These are phyloP conservation scores for Collybiopsis confluens DNA, from an alignment of 768 basidiomycete genomes.

Conservation along the genomic window DNA sequence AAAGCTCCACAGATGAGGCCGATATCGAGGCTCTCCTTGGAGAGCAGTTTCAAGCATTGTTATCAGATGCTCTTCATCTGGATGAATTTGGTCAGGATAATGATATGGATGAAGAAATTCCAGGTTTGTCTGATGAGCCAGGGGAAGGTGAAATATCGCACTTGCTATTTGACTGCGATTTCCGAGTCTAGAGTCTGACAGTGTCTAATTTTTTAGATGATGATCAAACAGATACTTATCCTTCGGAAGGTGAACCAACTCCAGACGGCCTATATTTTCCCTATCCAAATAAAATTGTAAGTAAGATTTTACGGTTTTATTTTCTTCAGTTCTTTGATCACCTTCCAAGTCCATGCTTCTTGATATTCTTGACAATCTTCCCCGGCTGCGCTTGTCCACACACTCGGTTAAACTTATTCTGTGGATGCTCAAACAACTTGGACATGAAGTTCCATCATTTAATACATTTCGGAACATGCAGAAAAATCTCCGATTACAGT, in stretches of 20 bases:
- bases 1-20: background rate
- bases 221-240: background rate
- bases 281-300: background rate
- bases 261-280: background rate
- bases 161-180: too few species aligned
- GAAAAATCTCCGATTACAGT: background rate
- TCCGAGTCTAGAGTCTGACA: too few species aligned
- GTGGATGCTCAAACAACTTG: slow-evolving; percentile 7
- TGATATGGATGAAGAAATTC: background rate
- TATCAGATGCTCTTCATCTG: background rate
- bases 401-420: slow-evolving; percentile 9
- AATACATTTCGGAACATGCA: slow-evolving; percentile 9
- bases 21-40: background rate
- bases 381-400: slow-evolving; percentile 10
- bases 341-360: background rate
- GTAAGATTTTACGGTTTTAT: background rate
- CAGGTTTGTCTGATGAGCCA: background rate
- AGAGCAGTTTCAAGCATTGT: background rate
- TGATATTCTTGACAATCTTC: slow-evolving; percentile 13
- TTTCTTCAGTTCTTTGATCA: background rate
- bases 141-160: background rate
- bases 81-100: background rate
- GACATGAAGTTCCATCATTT: slow-evolving; percentile 10
- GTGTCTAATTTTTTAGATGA: background rate
- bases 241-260: background rate